A percentile compares a stretch with the other conserved stretches of the same genome.
These are phyloP conservation scores for Leptodermis oblonga DNA, from an alignment of 257 asterid species.

Conservation along the genomic window DNA sequence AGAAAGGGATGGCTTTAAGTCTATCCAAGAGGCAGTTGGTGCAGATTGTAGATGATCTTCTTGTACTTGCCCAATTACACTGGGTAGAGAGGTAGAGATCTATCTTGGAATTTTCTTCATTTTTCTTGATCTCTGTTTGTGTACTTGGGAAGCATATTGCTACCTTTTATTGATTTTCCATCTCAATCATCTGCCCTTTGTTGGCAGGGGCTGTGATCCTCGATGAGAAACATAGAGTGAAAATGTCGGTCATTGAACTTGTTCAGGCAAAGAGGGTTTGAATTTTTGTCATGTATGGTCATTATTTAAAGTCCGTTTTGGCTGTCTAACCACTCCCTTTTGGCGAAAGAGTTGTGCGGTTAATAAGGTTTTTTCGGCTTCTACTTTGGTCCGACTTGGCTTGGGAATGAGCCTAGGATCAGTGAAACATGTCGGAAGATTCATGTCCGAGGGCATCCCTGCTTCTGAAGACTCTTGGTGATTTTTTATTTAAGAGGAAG, in stretches of 20 bases:
- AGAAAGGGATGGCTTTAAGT: constrained; percentile 81
- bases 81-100: constrained; percentile 5
- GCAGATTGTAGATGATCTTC: constrained; percentile 68
- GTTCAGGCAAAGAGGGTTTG: neutral
- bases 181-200: neutral
- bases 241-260: constrained; percentile 16
- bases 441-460: neutral
- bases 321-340: neutral
- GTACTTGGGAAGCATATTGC: neutral
- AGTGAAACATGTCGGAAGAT: neutral
- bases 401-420: neutral
- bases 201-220: constrained; percentile 9
- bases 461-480: neutral
- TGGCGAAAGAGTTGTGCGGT: neutral
- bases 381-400: neutral
- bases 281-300: neutral
- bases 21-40: constrained; percentile 77
- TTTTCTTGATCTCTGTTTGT: neutral
- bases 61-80: constrained; percentile 4
- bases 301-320: neutral
- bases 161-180: neutral
- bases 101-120: neutral
- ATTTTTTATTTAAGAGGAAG: neutral
- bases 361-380: constrained; percentile 6
- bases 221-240: neutral